These are phyloP conservation scores for Capillidium heterosporum DNA, from an alignment of 371 early-diverging fungal species.

Conservation along the genomic window DNA sequence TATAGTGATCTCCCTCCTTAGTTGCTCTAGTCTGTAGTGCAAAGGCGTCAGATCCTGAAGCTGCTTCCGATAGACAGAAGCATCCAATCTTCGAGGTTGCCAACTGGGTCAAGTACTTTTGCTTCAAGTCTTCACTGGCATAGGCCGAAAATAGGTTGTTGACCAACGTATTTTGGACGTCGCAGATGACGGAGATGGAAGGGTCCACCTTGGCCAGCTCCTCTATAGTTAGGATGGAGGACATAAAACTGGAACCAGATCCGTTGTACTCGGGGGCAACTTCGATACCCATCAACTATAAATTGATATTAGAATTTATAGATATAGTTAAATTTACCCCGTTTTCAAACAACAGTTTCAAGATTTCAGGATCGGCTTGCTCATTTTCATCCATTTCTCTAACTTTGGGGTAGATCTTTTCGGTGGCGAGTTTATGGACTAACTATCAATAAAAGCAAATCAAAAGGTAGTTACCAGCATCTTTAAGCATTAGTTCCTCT, in stretches of 20 bases:
- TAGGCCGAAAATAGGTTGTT: constrained; percentile 86
- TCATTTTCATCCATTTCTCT: constrained; percentile 87
- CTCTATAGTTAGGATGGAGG: constrained; percentile 84
- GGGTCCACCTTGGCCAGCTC: constrained; percentile 94
- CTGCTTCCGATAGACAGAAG: constrained; percentile 90
- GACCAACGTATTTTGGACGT: constrained; percentile 96
- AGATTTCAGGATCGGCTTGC: constrained; percentile 48
- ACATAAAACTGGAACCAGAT: constrained; percentile 72
- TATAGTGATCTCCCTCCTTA: constrained; percentile 78
- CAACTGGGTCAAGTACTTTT: constrained; percentile 66
- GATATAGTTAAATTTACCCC: constrained; percentile 35
- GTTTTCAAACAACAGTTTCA: constrained; percentile 77
- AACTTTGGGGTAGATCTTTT: constrained; percentile 73
- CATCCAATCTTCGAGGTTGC: constrained; percentile 77
- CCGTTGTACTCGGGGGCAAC: constrained; percentile 68
- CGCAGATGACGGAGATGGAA: constrained; percentile 77
- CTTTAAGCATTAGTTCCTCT: constrained; percentile 60
- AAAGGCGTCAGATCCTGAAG: constrained; percentile 91
- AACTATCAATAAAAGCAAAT: background rate
- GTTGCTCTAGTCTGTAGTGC: constrained; percentile 83
- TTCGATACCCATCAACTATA: constrained; percentile 90
- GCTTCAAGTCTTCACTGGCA: constrained; percentile 50
- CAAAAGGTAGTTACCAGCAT: constrained; percentile 28
- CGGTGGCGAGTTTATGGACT: constrained; percentile 76
- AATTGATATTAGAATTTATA: background rate